Evolutionary conservation across 345 rosid species (phyloP).

Genomic region (Trapa incisa): DNA sequence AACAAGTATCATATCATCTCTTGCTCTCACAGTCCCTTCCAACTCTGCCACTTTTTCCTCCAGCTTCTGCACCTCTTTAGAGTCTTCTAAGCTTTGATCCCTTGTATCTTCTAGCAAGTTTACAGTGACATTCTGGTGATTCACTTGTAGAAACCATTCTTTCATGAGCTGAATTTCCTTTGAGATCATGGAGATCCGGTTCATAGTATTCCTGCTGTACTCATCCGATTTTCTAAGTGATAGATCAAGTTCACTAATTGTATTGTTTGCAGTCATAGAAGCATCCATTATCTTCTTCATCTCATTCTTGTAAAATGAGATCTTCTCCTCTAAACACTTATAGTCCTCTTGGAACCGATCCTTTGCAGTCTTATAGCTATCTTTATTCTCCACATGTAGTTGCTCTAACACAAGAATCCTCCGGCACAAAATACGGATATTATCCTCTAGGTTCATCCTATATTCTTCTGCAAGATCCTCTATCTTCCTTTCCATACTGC

Average conservation of each 20-base stretch:
- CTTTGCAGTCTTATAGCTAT: constrained; percentile 20
- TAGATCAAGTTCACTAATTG: constrained; percentile 21
- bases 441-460: constrained; percentile 48
- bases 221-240: constrained; percentile 23
- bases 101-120: background rate
- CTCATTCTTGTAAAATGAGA: constrained; percentile 17
- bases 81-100: background rate
- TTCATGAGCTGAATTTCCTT: constrained; percentile 35
- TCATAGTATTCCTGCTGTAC: constrained; percentile 18
- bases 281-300: constrained; percentile 23
- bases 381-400: constrained; percentile 48
- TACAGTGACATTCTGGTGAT: constrained; percentile 6
- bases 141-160: constrained; percentile 20
- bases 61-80: constrained; percentile 20
- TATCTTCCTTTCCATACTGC: constrained; percentile 44
- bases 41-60: constrained; percentile 27
- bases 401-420: constrained; percentile 69
- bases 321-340: constrained; percentile 16
- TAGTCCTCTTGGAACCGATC: constrained; percentile 26
- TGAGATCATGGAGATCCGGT: constrained; percentile 22
- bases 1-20: constrained; percentile 30
- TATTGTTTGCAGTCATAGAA: constrained; percentile 15
- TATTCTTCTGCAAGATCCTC: constrained; percentile 54
- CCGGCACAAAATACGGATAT: constrained; percentile 41
- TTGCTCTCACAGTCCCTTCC: constrained; percentile 30